These are phyloP conservation scores for Fusarium penzigii DNA, from an alignment of 2,329 filamentous ascomycete genomes.

Conservation along the genomic window DNA sequence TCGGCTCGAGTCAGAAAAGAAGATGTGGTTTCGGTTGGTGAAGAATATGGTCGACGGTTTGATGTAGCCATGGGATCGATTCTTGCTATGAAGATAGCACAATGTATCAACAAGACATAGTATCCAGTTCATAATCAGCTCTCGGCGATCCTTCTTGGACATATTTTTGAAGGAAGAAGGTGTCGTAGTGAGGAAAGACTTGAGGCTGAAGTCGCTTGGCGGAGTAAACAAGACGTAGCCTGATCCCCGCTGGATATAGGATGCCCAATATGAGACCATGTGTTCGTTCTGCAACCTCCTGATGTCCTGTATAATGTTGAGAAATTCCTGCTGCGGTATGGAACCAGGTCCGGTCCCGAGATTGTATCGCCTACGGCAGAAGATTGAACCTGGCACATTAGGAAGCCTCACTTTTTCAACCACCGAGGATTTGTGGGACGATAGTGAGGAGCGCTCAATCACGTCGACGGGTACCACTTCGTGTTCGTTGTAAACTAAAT, in stretches of 20 bases:
- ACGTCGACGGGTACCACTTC: slow-evolving; percentile 71
- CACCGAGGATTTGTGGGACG: slow-evolving; percentile 37
- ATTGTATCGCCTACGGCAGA: slow-evolving; percentile 59
- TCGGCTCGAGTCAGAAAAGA: slow-evolving; percentile 63
- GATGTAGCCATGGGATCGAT: slow-evolving; percentile 67
- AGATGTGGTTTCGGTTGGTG: slow-evolving; percentile 64
- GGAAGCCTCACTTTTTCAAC: slow-evolving; percentile 65
- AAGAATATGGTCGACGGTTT: slow-evolving; percentile 71
- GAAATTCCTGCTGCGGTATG: slow-evolving; percentile 55
- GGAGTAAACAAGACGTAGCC: slow-evolving; percentile 70
- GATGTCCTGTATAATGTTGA: slow-evolving; percentile 60
- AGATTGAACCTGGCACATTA: slow-evolving; percentile 56
- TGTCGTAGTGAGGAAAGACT: slow-evolving; percentile 65
- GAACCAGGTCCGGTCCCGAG: slow-evolving; percentile 47
- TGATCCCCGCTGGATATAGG: slow-evolving; percentile 64
- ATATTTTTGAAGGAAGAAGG: slow-evolving; percentile 64
- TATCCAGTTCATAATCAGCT: slow-evolving; percentile 70
- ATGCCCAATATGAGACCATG: slow-evolving; percentile 69
- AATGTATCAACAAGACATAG: slow-evolving; percentile 71
- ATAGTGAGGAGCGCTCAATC: slow-evolving; percentile 56
- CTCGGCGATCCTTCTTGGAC: slow-evolving; percentile 58
- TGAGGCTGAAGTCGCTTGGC: slow-evolving; percentile 65
- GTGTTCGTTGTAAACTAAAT: slow-evolving; percentile 64
- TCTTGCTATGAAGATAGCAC: slow-evolving; percentile 65
- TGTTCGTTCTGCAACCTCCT: slow-evolving; percentile 65